Evolutionary conservation across 805 yeast genomes (phyloP).

Genomic region (Kazachstania viticola): DNA sequence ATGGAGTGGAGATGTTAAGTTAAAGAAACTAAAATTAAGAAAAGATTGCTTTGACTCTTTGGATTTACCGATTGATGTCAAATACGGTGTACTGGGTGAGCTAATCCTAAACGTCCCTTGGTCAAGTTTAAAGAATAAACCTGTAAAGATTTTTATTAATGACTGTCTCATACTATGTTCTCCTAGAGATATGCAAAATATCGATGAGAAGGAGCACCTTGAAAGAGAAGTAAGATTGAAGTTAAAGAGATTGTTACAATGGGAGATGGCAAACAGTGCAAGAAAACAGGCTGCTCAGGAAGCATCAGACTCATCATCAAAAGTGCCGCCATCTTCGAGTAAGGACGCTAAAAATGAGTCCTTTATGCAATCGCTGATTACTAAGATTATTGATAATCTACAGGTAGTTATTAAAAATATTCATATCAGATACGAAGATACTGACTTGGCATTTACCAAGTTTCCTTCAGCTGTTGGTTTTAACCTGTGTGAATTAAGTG

Average conservation of each 20-base stretch:
- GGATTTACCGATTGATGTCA: slow-evolving; percentile 75
- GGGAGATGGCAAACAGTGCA: slow-evolving; percentile 43
- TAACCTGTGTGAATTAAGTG: slow-evolving; percentile 76
- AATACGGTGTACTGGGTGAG: slow-evolving; percentile 82
- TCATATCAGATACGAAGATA: slow-evolving; percentile 87
- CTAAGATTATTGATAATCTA: slow-evolving; percentile 85
- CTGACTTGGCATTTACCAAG: slow-evolving; percentile 51
- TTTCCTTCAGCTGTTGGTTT: slow-evolving; percentile 74
- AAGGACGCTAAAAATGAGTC: slow-evolving; percentile 50
- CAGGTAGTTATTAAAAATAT: slow-evolving; percentile 86
- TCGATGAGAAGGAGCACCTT: slow-evolving; percentile 34
- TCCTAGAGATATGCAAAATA: slow-evolving; percentile 50
- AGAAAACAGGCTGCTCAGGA: slow-evolving; percentile 22
- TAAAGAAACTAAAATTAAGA: slow-evolving; percentile 64
- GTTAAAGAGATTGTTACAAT: slow-evolving; percentile 51
- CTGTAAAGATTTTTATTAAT: slow-evolving; percentile 78
- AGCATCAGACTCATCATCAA: slow-evolving; percentile 23
- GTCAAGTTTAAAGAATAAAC: slow-evolving; percentile 87
- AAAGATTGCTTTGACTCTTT: slow-evolving; percentile 83
- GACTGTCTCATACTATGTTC: slow-evolving; percentile 76
- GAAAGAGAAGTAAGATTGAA: slow-evolving; percentile 56
- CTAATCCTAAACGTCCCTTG: slow-evolving; percentile 89
- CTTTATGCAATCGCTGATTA: slow-evolving; percentile 75
- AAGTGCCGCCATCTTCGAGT: no score
- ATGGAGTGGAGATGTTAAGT: slow-evolving; percentile 93